phyloP scores from a whole-genome alignment of 495 filamentous ascomycete genomes.

The Physcia stellaris region DNA sequence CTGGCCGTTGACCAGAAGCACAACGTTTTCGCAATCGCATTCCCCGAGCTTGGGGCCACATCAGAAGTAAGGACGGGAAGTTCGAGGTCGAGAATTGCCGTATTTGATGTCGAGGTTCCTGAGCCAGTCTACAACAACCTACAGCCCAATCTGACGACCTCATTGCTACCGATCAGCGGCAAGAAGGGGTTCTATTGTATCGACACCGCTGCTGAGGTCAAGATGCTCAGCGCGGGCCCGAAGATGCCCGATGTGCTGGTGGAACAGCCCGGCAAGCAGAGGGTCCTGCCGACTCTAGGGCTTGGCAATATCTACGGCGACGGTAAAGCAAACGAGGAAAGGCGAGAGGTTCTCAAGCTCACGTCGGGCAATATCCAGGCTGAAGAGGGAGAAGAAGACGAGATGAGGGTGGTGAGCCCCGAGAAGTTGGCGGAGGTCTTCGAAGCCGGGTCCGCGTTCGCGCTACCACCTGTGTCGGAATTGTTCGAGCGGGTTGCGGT shows the following conservation, averaged over 20 bases:
- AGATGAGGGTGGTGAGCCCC: conserved; percentile 40
- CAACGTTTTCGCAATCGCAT: conserved; percentile 43
- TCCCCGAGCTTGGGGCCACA: conserved; percentile 21
- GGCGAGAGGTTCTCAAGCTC: conserved; percentile 17
- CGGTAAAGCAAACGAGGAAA: conserved; percentile 27
- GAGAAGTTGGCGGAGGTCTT: conserved; percentile 63
- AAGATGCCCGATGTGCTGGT: conserved; percentile 28
- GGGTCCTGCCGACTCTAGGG: conserved; percentile 33
- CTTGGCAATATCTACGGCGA: conserved; percentile 34
- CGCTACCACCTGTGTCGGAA: conserved; percentile 62
- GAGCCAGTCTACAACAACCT: conserved; percentile 34
- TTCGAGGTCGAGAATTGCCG: conserved; percentile 31
- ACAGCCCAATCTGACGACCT: conserved; percentile 35
- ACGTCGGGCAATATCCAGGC: conserved; percentile 23
- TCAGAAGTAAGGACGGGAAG: conserved; percentile 7
- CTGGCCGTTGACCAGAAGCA: conserved; percentile 44
- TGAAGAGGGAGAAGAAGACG: conserved; percentile 25
- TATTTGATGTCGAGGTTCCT: conserved; percentile 37
- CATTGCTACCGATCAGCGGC: conserved; percentile 35
- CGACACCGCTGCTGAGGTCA: conserved; percentile 44
- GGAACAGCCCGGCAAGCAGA: conserved; percentile 24
- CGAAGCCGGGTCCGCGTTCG: conserved; percentile 56
- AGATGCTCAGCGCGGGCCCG: conserved; percentile 34
- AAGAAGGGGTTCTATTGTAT: conserved; percentile 28
- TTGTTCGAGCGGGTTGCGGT: conserved; percentile 62